Percentiles rank a stretch among this genome's conserved stretches.
Evolutionary conservation across 768 basidiomycete species (phyloP).

Genomic region (Lactarius evosmus): DNA sequence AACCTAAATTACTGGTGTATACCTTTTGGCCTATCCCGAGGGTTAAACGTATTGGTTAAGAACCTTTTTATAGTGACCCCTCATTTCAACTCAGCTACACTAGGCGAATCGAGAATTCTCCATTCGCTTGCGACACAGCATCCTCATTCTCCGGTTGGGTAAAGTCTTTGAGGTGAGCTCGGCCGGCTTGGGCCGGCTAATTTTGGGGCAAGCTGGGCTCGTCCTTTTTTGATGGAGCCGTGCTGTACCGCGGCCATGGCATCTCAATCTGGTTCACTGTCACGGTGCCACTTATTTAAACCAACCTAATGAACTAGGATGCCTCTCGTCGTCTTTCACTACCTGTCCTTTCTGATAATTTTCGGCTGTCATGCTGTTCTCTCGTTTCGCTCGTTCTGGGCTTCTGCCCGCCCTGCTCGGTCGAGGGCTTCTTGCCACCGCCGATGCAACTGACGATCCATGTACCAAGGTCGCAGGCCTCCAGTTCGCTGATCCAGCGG

Average conservation of each 20-base stretch:
- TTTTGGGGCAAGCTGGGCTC: too few relatives aligned
- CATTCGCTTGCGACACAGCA: too few relatives aligned
- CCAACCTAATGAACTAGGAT: not conserved
- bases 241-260: not conserved
- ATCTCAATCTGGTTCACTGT: not conserved
- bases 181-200: too few relatives aligned
- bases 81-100: too few relatives aligned
- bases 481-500: slow-evolving; percentile 47
- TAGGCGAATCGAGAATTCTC: too few relatives aligned
- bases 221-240: too few relatives aligned
- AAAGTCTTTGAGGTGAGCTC: too few relatives aligned
- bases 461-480: slow-evolving; percentile 38
- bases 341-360: not conserved
- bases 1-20: too few relatives aligned
- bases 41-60: too few relatives aligned
- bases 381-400: not conserved
- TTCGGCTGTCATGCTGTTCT: not conserved
- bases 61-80: too few relatives aligned
- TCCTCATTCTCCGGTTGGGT: too few relatives aligned
- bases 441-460: slow-evolving; percentile 30
- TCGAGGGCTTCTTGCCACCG: not conserved
- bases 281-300: not conserved
- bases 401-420: slow-evolving; percentile 1
- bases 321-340: not conserved
- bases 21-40: too few relatives aligned